Base-by-base conservation (phyloP, 1,284 basidiomycete genomes). In the Malassezia brasiliensis region DNA sequence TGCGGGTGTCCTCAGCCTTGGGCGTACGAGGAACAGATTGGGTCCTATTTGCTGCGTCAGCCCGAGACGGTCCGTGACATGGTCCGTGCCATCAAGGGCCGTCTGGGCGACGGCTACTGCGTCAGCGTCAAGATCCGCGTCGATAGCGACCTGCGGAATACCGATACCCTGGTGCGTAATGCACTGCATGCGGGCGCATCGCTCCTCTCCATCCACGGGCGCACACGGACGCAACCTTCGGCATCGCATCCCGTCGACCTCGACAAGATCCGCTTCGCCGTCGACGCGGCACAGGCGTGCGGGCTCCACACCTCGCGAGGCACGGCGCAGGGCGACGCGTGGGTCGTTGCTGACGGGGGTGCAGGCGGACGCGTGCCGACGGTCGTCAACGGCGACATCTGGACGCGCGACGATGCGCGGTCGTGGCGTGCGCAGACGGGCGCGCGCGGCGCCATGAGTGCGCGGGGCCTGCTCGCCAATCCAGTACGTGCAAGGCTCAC, bases 91-190 rank as follows among this genome's bases (percentile, higher is more conserved):
- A 78, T 79, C n/a, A 79, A 81, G 53, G 78, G 76, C 47, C 70
- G 81, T 3, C 72, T 81, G 49, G 81, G 81, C 0, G 77, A 78
- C 72, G 67, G 69, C 12, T 82, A 77, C 61, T 79, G 79, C n/a
- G 79, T 83, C 30, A 79, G 77, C 46, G 78, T 83, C 60, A 83
- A 83, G 74, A 82, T 83, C 49, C 75, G 82, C 9, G 76, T 83
- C 12, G 81, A 83, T 66, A 65, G 74, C 6, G 79, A 82, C 57
- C 67, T 76, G 19, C 67, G 73, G 77, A 65, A 77, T 17, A 82
- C 81, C 0, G 77, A 81, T 28, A 75, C 77, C 36, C 76, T 82
- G 2, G 77, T 82, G 15, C 67, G 76, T 7, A 80, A 78, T 14
- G 78, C 78, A 3, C 69, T 79, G 19, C 75, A 77, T 7, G 77